Conservation (phyloP, 805 yeast genomes). For the Priceomyces castillae region DNA sequence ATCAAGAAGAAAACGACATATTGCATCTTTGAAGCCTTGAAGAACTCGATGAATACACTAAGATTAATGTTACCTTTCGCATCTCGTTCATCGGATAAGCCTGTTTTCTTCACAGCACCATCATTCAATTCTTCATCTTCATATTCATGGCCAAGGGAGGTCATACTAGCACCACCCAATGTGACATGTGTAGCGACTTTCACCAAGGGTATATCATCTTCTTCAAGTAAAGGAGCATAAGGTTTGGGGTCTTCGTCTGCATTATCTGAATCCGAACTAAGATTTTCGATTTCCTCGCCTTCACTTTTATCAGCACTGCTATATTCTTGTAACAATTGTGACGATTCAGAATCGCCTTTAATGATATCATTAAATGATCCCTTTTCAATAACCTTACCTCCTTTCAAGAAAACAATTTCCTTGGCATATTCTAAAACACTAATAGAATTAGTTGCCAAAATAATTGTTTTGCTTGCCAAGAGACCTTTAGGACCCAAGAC, state of each 20-base stretch:
- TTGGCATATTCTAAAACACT: conserved; percentile 34
- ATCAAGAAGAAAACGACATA: conserved; percentile 44
- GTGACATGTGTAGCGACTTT: conserved; percentile 3
- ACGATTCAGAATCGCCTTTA: conserved; percentile 34
- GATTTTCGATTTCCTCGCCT: conserved; percentile 9
- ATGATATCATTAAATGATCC: conserved; percentile 51
- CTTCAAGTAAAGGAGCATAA: neutral
- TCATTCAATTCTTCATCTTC: conserved; percentile 23
- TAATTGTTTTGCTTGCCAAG: conserved; percentile 31
- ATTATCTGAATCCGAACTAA: neutral
- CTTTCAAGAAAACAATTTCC: conserved; percentile 29
- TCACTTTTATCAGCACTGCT: conserved; percentile 23
- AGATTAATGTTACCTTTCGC: conserved; percentile 59
- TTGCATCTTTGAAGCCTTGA: conserved; percentile 52
- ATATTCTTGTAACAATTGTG: conserved; percentile 29
- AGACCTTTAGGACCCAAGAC: conserved; percentile 33
- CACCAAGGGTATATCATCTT: conserved; percentile 11
- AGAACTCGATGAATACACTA: conserved; percentile 52
- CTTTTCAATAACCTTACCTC: conserved; percentile 31
- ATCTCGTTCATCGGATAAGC: conserved; percentile 30
- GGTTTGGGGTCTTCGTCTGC: conserved; percentile 1
- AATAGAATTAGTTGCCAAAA: conserved; percentile 36
- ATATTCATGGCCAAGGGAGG: conserved; percentile 33
- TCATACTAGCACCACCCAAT: conserved; percentile 23
- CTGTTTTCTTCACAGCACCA: conserved; percentile 7